These are phyloP conservation scores for Diaporthe sp. DNA, from an alignment of 2,329 filamentous ascomycete genomes.

Conservation along the genomic window DNA sequence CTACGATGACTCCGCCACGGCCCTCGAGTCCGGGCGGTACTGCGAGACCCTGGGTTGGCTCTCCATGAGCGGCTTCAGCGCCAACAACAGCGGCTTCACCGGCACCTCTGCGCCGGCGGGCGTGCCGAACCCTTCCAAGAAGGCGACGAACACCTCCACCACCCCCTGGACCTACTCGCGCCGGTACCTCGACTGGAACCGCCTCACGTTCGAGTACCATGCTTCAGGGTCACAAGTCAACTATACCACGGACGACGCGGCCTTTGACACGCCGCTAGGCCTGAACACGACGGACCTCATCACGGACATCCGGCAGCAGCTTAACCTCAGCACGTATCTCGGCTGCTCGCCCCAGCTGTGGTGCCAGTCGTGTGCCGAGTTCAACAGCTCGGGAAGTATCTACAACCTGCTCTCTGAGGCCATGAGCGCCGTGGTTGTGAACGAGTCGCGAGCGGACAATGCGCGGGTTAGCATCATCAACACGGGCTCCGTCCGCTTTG, in stretches of 20 bases:
- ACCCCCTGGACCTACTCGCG: slow-evolving; percentile 65
- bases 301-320: slow-evolving; percentile 61
- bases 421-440: slow-evolving; percentile 65
- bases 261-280: slow-evolving; percentile 44
- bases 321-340: slow-evolving; percentile 65
- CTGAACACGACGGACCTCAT: slow-evolving; percentile 43
- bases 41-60: slow-evolving; percentile 79
- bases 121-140: slow-evolving; percentile 56
- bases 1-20: slow-evolving; percentile 73
- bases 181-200: slow-evolving; percentile 78
- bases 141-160: slow-evolving; percentile 54
- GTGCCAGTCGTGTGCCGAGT: slow-evolving; percentile 69
- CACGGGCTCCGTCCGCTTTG: slow-evolving; percentile 73
- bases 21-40: slow-evolving; percentile 74
- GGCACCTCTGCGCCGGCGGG: slow-evolving; percentile 54
- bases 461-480: slow-evolving; percentile 72
- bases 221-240: slow-evolving; percentile 55
- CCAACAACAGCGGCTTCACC: slow-evolving; percentile 57
- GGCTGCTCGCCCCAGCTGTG: slow-evolving; percentile 74
- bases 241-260: slow-evolving; percentile 33
- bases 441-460: slow-evolving; percentile 61
- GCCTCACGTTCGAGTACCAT: slow-evolving; percentile 75
- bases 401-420: slow-evolving; percentile 67
- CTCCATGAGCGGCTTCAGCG: slow-evolving; percentile 72
- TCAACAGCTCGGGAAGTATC: slow-evolving; percentile 66